Evolutionary conservation across 2,329 filamentous ascomycete genomes (phyloP), one percentile per base, ranked within the genome.

Genomic region (Penicillium olsonii): DNA sequence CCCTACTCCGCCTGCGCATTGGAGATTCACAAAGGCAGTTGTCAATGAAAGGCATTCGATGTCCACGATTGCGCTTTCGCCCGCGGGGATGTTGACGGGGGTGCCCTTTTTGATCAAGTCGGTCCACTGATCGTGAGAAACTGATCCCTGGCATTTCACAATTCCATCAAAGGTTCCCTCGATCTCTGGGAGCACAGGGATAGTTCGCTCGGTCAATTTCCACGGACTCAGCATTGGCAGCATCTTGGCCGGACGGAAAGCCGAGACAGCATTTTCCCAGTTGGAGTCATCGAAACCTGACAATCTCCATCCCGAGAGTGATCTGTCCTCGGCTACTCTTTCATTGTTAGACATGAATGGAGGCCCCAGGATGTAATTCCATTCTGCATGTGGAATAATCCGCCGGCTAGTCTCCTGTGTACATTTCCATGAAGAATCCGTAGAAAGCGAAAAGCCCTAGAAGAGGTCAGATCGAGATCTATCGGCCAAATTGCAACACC

Each of bases 271-370:
- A 27, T 24, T 15, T 17, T 46, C 27, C 55, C 53, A 57, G 5
- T 24, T 19, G 2, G 40, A 50, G 14, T 57, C 49, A 33, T 55
- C 55, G 24, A 57, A 57, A 4, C 34, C 47, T 4, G 48, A 14
- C 18, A 37, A 20, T 10, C 52, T 29, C 62, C 61, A 63, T 9
- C 39, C 53, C 22, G 33, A 37, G 9, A 55, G 45, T 5, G 46
- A 9, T 18, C 34, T 24, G 14, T 37, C 37, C 12, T 55, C 61
- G 26, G 55, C 33, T 2, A 57, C 46, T 22, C 50, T 48, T 33
- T 64, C 61, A 20, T 60, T 56, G n/a, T 62, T 52, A 27, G 51
- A 59, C 12, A 62, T 48, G 19, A 64, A 60, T 2, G 53, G 57
- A 17, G 61, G 61, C 5, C 61, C 59, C 5, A 62, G 50, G 3